These are phyloP conservation scores for Cytospora paraplurivora DNA, from an alignment of 2,329 filamentous ascomycete species.

Conservation along the genomic window DNA sequence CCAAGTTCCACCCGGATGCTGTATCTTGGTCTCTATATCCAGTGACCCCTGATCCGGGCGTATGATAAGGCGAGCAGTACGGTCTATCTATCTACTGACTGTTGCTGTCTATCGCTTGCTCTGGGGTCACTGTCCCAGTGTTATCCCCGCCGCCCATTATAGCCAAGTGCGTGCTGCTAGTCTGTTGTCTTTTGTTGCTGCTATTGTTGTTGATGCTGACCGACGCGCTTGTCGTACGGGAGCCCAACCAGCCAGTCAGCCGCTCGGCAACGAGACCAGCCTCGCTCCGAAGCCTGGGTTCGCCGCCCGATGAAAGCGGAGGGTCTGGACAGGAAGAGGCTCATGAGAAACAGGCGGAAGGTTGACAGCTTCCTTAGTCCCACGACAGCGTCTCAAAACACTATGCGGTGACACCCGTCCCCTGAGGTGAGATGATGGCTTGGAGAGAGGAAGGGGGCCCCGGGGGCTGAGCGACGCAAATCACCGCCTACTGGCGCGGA, in stretches of 20 bases:
- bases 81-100: too few relatives aligned
- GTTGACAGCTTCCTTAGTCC: constrained; percentile 22
- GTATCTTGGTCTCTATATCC: too few relatives aligned
- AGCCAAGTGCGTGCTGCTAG: too few relatives aligned
- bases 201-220: too few relatives aligned
- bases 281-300: constrained; percentile 8
- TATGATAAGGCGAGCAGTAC: too few relatives aligned
- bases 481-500: background rate
- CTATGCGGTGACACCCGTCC: constrained; percentile 18
- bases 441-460: background rate
- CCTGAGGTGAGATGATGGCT: background rate
- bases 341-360: constrained; percentile 12
- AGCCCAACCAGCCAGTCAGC: background rate
- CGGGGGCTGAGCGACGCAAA: background rate
- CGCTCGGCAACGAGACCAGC: constrained; percentile 5
- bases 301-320: constrained; percentile 1
- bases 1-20: too few relatives aligned
- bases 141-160: too few relatives aligned
- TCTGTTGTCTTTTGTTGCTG: too few relatives aligned
- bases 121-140: too few relatives aligned
- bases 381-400: constrained; percentile 22
- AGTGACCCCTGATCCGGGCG: too few relatives aligned
- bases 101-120: too few relatives aligned
- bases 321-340: background rate
- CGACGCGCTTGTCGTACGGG: too few relatives aligned